Evolutionary conservation across 371 early-diverging fungal species (phyloP).

Genomic region (Zopfochytrium polystomum): DNA sequence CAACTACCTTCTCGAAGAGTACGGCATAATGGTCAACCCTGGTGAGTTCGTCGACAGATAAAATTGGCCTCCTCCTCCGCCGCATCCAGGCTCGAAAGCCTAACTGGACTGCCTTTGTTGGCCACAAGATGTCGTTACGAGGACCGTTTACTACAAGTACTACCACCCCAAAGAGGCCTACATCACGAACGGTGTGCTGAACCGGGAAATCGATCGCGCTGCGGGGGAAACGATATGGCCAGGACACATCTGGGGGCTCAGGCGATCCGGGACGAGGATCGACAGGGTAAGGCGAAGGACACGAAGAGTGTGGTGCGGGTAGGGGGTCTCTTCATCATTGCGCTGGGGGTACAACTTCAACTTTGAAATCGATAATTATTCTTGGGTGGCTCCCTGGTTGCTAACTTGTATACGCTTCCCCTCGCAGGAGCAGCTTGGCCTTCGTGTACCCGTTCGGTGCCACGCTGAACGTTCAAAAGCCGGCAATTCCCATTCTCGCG

Average conservation of each 20-base stretch:
- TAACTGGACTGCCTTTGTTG: background rate
- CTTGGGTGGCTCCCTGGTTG: too few species aligned
- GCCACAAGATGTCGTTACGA: slow-evolving; percentile 42
- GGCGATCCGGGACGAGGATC: too few species aligned
- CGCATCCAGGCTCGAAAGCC: background rate
- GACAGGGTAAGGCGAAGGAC: too few species aligned
- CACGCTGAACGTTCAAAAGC: slow-evolving; percentile 56
- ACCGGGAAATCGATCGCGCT: slow-evolving; percentile 52
- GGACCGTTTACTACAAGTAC: slow-evolving; percentile 57
- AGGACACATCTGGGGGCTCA: too few species aligned
- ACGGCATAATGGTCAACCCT: slow-evolving; percentile 54
- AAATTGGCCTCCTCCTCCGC: too few species aligned
- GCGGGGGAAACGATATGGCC: slow-evolving; percentile 55
- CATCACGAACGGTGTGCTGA: slow-evolving; percentile 53
- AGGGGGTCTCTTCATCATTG: too few species aligned
- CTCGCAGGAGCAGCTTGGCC: slow-evolving; percentile 39
- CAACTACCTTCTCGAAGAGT: slow-evolving; percentile 60
- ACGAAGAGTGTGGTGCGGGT: too few species aligned
- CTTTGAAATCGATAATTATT: too few species aligned
- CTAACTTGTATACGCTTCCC: too few species aligned
- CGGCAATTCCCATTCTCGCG: slow-evolving; percentile 54
- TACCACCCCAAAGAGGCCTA: slow-evolving; percentile 58
- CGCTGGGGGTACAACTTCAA: too few species aligned
- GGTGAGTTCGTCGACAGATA: slow-evolving; percentile 37
- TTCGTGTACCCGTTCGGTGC: slow-evolving; percentile 59